Conservation (phyloP, 2,329 filamentous ascomycete species). For the Epichloe baconii region DNA sequence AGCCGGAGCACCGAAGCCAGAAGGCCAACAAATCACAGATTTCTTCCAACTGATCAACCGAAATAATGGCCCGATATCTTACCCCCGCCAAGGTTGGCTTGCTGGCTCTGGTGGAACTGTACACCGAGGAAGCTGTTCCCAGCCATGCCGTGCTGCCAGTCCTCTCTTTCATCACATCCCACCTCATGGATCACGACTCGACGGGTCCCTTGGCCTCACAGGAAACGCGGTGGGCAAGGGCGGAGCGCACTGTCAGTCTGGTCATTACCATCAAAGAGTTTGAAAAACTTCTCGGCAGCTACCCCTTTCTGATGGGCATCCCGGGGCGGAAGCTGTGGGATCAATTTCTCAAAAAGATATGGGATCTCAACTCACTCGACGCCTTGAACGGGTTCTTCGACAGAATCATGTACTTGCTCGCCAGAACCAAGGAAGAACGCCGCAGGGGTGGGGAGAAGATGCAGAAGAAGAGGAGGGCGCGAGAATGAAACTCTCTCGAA, state of each 20-base stretch:
- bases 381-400: constrained; percentile 67
- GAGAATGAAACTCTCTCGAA: constrained; percentile 50
- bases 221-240: constrained; percentile 30
- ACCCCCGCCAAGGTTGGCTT: constrained; percentile 83
- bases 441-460: constrained; percentile 35
- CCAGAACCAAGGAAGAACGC: constrained; percentile 48
- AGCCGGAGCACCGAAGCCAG: neutral
- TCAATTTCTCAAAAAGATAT: constrained; percentile 68
- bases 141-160: constrained; percentile 59
- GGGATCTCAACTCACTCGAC: constrained; percentile 73
- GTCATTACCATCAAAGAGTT: constrained; percentile 45
- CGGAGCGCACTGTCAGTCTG: constrained; percentile 36
- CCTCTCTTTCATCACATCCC: constrained; percentile 64
- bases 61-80: constrained; percentile 64
- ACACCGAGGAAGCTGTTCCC: constrained; percentile 58
- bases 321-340: constrained; percentile 83
- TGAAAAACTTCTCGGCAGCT: constrained; percentile 40
- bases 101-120: constrained; percentile 68
- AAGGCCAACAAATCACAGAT: neutral
- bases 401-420: constrained; percentile 41
- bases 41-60: neutral
- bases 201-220: constrained; percentile 16
- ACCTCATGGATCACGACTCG: constrained; percentile 42
- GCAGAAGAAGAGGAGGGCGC: constrained; percentile 27
- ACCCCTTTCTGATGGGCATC: constrained; percentile 40